Evolutionary conservation across 257 asterid genomes (phyloP), one percentile per base, ranked within the genome.

Genomic region (Salvia splendens): DNA sequence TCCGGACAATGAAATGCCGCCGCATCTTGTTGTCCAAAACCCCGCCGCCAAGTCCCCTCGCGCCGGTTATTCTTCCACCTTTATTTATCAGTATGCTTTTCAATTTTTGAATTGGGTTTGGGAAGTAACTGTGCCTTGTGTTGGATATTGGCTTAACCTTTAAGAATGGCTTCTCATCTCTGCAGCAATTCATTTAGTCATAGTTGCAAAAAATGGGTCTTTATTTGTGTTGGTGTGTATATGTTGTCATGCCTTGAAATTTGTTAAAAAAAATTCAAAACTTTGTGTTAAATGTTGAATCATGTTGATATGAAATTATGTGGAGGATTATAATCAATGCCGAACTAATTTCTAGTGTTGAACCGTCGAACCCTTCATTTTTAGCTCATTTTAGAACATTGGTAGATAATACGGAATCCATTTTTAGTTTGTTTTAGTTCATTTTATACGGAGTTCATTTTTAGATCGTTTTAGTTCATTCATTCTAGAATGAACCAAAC

Each of bases 11-110:
- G 84, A 75, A 72, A 71, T 67, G 76, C 95, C 96, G 11, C 95
- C 89, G 66, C 97, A 88, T 81, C 71, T 88, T 33, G 84, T 93
- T 73, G 99, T 93, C 54, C 99, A 93, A 82, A 82, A 93, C 51
- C 97, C 99, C 0, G 68, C 78, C 24, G 80, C 85, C 43, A 79
- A 84, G 64, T 58, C 88, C 15, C 81, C 80, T 77, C 89, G 86
- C 5, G 96, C 92, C 43, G 99, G 99, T 84, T 8, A 55, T 82
- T 71, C 57, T 43, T 69, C 33, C 38, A 3, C 40, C 24, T 1
- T 64, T 42, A 32, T 2, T 70, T 24, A 12, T 33, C 36, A 10
- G 15, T 51, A 7, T 7, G 35, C 5, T 6, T 52, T 41, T 52
- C 45, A 43, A 45, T 17, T 59, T 59, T 54, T 61, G 49, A 24